Base-by-base conservation (phyloP, 441 rosid species). In the Melastoma candidum region DNA sequence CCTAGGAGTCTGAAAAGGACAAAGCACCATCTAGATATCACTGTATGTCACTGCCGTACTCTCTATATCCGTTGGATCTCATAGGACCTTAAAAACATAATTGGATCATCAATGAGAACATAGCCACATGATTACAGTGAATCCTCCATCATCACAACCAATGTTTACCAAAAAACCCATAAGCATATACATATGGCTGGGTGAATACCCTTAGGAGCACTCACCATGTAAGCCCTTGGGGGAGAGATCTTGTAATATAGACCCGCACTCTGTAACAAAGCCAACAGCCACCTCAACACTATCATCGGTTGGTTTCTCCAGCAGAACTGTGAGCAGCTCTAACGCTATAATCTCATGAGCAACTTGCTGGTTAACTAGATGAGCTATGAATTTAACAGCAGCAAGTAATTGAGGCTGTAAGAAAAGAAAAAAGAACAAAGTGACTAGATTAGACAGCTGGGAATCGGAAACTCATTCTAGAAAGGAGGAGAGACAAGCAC, bases 251-350 rank as follows among this genome's bases (percentile, higher is more conserved):
- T 83, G 96, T 54, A 90, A 93, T 60, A 83, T 73, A 1, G 97
- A 85, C 54, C 98, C 98, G 78, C 95, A 77, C 53, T 88, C 92
- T 0, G 78, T 88, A 11, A 85, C 95, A 44, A 92, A 92, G 25
- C 95, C 97, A 57, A 84, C 97, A 54, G 97, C 98, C 11, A 93
- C 97, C 71, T 88, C 97, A 27, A 92, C 98, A 49, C 94, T 88
- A 64, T 92, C 95, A 63, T 92, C 92, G 2, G 92, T 79, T 22
- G 95, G 97, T 49, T 74, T 70, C 67, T 74, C 84, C 41, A 88
- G 74, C 77, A 88, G 79, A 57, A 85, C 65, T 7, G 83, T 67
- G 46, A 74, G 82, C 62, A 92, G 68, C 62, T 92, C 95, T 47
- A 88, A 67, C 12, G 98, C 94, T 52, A 92, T 73, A 57, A 85